phyloP scores from a whole-genome alignment of 768 basidiomycete genomes.

The Ramaria rubella region DNA sequence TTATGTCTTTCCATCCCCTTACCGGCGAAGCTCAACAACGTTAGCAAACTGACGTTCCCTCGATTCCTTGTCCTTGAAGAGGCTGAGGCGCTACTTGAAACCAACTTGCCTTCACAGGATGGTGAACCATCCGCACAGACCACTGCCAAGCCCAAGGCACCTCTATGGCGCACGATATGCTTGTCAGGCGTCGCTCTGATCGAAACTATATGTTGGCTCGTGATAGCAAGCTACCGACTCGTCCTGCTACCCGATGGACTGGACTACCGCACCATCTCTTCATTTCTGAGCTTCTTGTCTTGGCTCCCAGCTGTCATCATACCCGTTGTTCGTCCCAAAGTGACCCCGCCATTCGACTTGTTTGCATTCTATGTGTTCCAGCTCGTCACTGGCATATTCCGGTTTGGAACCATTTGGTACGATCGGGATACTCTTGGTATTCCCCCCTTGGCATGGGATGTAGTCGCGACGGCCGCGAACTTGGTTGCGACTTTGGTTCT shows the following conservation, averaged over 20 bases:
- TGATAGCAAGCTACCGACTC: conserved; percentile 48
- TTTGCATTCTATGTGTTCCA: conserved; percentile 51
- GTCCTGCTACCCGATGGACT: conserved; percentile 21
- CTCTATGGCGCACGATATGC: conserved; percentile 56
- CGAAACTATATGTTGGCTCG: conserved; percentile 54
- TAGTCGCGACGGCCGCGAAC: conserved; percentile 33
- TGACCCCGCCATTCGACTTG: conserved; percentile 59
- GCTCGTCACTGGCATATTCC: conserved; percentile 38
- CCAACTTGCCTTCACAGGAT: background rate
- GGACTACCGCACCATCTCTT: conserved; percentile 29
- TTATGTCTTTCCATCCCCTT: conserved; percentile 1
- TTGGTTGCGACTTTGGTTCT: conserved; percentile 37
- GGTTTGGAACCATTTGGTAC: conserved; percentile 50
- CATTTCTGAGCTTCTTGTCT: conserved; percentile 43
- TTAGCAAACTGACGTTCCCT: conserved; percentile 1
- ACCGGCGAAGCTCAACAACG: background rate
- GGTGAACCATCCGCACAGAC: background rate
- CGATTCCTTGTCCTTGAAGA: conserved; percentile 14
- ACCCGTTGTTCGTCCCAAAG: conserved; percentile 43
- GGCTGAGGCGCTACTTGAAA: conserved; percentile 14
- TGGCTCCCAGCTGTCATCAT: conserved; percentile 65
- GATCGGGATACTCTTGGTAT: conserved; percentile 38
- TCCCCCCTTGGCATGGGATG: conserved; percentile 30
- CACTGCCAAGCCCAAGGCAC: conserved; percentile 19
- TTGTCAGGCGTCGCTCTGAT: conserved; percentile 50